phyloP scores from a whole-genome alignment of 2,329 filamentous ascomycete species.

The Fulvia fulva region DNA sequence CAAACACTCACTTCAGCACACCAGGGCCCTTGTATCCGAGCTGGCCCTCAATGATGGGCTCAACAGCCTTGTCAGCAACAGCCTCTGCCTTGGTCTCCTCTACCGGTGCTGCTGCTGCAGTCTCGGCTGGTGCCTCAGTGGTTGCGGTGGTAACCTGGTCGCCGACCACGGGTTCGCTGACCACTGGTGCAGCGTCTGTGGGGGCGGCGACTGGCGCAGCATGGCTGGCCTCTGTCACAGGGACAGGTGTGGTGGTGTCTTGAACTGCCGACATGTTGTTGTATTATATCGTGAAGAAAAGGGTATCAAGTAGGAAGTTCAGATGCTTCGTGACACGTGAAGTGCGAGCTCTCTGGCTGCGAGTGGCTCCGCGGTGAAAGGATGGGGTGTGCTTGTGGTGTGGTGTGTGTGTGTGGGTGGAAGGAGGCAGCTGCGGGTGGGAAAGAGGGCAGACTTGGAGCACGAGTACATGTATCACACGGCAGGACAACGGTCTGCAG shows the following conservation, averaged over 20 bases:
- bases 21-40: constrained; percentile 88
- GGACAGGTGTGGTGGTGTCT: constrained; percentile 13
- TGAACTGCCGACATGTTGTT: constrained; percentile 27
- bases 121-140: constrained; percentile 24
- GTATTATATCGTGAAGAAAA: not conserved
- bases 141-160: constrained; percentile 40
- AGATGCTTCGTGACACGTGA: constrained; percentile 3
- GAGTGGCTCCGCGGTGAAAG: not conserved
- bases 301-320: not conserved
- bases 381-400: not conserved
- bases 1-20: constrained; percentile 73
- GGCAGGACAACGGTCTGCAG: not conserved
- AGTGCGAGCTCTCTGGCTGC: not conserved
- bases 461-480: not conserved
- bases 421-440: not conserved
- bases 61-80: constrained; percentile 47
- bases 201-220: constrained; percentile 35
- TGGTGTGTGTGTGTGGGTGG: not conserved
- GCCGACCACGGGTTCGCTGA: constrained; percentile 17
- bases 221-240: constrained; percentile 19
- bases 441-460: not conserved
- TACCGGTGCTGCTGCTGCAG: constrained; percentile 16
- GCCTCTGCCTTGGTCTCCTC: constrained; percentile 38
- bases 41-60: constrained; percentile 75
- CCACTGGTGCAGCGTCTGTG: constrained; percentile 34